Base-by-base conservation (phyloP, 1,284 basidiomycete species). In the Takashimella tepidaria region DNA sequence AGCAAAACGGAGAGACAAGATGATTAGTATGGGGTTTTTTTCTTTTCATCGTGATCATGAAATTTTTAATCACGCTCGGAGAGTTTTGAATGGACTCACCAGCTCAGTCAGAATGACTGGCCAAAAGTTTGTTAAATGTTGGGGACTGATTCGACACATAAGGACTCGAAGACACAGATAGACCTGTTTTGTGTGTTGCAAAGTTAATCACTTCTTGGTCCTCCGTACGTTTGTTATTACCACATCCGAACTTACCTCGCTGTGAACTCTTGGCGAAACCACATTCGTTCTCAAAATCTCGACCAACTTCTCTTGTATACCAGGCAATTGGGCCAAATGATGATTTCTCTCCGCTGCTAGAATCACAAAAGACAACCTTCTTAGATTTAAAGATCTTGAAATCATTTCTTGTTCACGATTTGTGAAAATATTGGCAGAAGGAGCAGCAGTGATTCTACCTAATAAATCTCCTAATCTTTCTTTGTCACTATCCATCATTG, bases 91-190 rank as follows among this genome's bases (percentile, higher is more conserved):
- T n/a, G n/a, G n/a, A 75, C 85, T 60, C 64, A 89, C 90, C 64
- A 98, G 77, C 76, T 98, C 95, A 2, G 92, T 89, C 60, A 98
- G 75, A 50, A 99, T 82, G 26, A 97, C 89, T 1, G 96, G 95
- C 96, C 96, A 98, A 74, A 98, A 92, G 62, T 90, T 92, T 13
- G 89, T 85, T 64, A 99, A 72, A 70, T 97, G 96, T 65, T 95
- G 88, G 4, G 89, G 83, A 8, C 87, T 88, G 54, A 98, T 82
- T n/a, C 96, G 85, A 68, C 90, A 93, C 54, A 98, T 80, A 25
- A 98, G 76, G 1, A 98, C 88, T 8, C 96, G 82, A 50, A 98
- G 83, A 69, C 92, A 97, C 4, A 98, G 81, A 72, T 93, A 98
- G 3, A 82, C 79, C 78, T n/a, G n/a, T n/a, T n/a, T n/a, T n/a